Base-by-base conservation (phyloP, 805 yeast species). In the Monosporozyma unispora region DNA sequence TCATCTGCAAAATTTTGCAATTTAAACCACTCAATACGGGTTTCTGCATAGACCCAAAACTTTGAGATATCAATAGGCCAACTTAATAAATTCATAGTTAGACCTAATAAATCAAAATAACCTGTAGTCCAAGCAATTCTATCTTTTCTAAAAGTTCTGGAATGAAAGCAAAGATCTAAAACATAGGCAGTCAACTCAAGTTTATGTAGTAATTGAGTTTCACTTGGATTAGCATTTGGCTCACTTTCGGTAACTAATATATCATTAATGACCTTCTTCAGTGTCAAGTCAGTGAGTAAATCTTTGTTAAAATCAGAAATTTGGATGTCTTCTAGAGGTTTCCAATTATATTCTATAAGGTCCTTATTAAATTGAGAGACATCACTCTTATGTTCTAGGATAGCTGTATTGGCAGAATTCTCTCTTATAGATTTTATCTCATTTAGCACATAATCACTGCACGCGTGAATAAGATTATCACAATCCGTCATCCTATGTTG, bases 31-130 rank as follows among this genome's bases (percentile, higher is more conserved):
- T 55, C 55, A 8, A 60, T 43, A 45, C 68, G 58, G 19, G 65
- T 54, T 47, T 61, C 65, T 7, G 59, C 50, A 45, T 63, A 65
- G 4, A 60, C 53, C 67, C 66, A 65, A 49, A 64, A 65, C 18
- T 54, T 31, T 37, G 54, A 33, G 5, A 57, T 51, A 27, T 52
- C 57, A 3, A 31, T 28, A 3, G 68, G 68, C 59, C 64, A 59
- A n/a, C 45, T 48, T 19, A 65, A 44, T 41, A 57, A 29, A 35
- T 58, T 60, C 19, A 57, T 14, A 3, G 52, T 46, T n/a, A 50
- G 48, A 8, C 58, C 48, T 42, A 62, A 56, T 6, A 63, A 46
- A 19, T 54, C 59, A 48, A 65, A 64, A 50, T 47, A 64, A 1
- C 60, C 19, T 1, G 46, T 35, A 12, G 55, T 48, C 68, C 69